Conservation (phyloP, 2,329 filamentous ascomycete genomes). For the Aspergillus sp. region DNA sequence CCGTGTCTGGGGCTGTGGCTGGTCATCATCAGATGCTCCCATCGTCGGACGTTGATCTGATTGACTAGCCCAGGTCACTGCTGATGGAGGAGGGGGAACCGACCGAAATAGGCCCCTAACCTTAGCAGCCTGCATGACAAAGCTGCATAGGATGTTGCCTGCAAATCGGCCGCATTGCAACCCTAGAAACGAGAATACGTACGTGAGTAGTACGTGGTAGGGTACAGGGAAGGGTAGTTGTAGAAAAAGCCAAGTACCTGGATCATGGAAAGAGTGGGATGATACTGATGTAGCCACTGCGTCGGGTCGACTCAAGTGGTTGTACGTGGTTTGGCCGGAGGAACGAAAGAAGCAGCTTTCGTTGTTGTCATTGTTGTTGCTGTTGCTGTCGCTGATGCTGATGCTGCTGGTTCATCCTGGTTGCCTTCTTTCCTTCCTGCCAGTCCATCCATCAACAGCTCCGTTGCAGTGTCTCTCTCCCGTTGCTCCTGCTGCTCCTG, state of each 20-base stretch:
- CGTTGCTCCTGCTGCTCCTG: background rate
- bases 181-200: slow-evolving; percentile 5
- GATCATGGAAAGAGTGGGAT: background rate
- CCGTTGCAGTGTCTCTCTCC: background rate
- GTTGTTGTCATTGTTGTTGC: background rate
- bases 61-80: background rate
- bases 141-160: slow-evolving; percentile 5
- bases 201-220: background rate
- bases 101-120: background rate
- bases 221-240: background rate
- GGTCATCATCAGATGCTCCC: background rate
- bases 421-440: slow-evolving; percentile 15
- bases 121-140: background rate
- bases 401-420: background rate
- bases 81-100: background rate
- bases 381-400: background rate
- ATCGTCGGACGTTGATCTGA: background rate
- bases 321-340: background rate
- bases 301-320: background rate
- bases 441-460: background rate
- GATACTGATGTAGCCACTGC: background rate
- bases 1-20: slow-evolving; percentile 9
- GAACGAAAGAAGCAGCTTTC: background rate
- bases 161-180: slow-evolving; percentile 14
- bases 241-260: background rate